Conservation (phyloP, 108 stramenopile genomes). For the Mediolabrus comicus region DNA sequence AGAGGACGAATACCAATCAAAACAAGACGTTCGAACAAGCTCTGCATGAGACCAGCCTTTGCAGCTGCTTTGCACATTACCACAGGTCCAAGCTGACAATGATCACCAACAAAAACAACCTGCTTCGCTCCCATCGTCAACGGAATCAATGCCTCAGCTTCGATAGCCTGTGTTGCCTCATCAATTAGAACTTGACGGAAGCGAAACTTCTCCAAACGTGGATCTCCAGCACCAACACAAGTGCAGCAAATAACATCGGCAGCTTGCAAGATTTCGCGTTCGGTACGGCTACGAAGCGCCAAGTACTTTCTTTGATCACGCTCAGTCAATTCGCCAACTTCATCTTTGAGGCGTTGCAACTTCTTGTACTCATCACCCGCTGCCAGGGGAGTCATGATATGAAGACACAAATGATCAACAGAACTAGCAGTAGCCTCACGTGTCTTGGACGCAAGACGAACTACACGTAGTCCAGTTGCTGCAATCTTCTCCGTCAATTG, state of each 20-base stretch:
- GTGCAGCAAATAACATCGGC: constrained; percentile 99
- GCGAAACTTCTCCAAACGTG: constrained; percentile 92
- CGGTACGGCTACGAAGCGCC: constrained; percentile 71
- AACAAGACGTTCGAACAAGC: constrained; percentile 96
- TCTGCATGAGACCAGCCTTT: constrained; percentile 91
- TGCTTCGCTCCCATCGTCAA: constrained; percentile 97
- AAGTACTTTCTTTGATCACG: constrained; percentile 92
- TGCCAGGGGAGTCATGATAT: constrained; percentile 86
- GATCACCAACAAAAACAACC: constrained; percentile 98
- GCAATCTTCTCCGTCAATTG: constrained; percentile 98
- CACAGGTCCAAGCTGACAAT: constrained; percentile 98
- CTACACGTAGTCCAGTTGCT: constrained; percentile 93
- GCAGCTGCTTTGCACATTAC: constrained; percentile 97
- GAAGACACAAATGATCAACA: constrained; percentile 91
- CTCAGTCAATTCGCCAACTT: constrained; percentile 92
- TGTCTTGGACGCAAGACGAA: constrained; percentile 94
- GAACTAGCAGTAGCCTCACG: constrained; percentile 84
- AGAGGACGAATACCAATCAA: constrained; percentile 94
- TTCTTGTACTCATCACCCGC: constrained; percentile 91
- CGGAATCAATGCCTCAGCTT: constrained; percentile 97
- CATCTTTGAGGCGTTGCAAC: constrained; percentile 90
- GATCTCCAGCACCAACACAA: constrained; percentile 97
- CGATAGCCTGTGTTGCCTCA: constrained; percentile 99
- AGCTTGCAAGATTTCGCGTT: constrained; percentile 94
- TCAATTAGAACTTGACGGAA: constrained; percentile 98